Conservation (phyloP, 768 basidiomycete genomes). For the Suillus clintonianus region DNA sequence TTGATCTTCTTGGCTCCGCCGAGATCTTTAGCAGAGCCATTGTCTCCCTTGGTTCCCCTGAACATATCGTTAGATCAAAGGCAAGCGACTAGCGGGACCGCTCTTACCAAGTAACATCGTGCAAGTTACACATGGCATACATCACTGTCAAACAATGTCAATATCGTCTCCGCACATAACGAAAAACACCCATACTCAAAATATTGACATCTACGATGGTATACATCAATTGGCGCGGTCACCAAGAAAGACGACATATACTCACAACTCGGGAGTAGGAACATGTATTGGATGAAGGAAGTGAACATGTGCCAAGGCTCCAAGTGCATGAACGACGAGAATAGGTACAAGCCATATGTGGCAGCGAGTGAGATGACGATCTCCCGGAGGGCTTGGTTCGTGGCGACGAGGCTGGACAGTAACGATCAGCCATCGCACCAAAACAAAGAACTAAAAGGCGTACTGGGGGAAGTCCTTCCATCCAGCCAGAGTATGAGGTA, state of each 20-base stretch:
- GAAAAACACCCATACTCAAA: conserved; percentile 49
- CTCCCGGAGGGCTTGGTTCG: conserved; percentile 74
- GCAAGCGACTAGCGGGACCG: background rate
- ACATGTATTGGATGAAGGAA: conserved; percentile 88
- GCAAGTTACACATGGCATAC: conserved; percentile 92
- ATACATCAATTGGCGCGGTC: conserved; percentile 11
- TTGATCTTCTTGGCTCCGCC: conserved; percentile 90
- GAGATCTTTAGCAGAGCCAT: conserved; percentile 83
- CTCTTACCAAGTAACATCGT: conserved; percentile 79
- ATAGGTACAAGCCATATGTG: conserved; percentile 82
- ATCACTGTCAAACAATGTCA: conserved; percentile 53
- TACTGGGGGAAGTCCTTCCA: conserved; percentile 78
- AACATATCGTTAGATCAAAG: background rate
- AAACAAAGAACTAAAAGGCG: conserved; percentile 23
- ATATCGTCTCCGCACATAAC: background rate
- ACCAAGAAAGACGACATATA: conserved; percentile 7
- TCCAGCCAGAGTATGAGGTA: conserved; percentile 70
- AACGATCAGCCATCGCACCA: conserved; percentile 16
- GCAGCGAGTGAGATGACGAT: conserved; percentile 80
- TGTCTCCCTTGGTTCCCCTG: conserved; percentile 92
- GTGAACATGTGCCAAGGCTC: conserved; percentile 99
- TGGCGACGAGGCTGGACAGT: conserved; percentile 54
- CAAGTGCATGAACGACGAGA: conserved; percentile 84
- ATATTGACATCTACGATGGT: conserved; percentile 67
- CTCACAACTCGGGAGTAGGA: conserved; percentile 78